Evolutionary conservation across 2,329 filamentous ascomycete species (phyloP).

Genomic region (Cercospora brassicicola): DNA sequence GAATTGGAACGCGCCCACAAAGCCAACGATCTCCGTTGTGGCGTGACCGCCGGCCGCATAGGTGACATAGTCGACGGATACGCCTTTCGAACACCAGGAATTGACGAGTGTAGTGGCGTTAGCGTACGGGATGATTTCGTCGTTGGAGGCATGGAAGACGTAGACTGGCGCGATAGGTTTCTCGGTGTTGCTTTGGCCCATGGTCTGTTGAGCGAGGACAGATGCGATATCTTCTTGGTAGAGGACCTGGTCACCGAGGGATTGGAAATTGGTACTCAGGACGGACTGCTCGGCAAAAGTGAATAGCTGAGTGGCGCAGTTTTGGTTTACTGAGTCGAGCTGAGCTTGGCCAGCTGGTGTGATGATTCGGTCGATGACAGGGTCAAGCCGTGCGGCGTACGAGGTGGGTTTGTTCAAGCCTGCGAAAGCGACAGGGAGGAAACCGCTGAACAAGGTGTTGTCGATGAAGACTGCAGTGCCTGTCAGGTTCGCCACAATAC

Average conservation of each 20-base stretch:
- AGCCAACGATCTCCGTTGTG: conserved; percentile 32
- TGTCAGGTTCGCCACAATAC: conserved; percentile 47
- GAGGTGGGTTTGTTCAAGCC: conserved; percentile 29
- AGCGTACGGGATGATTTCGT: conserved; percentile 37
- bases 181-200: conserved; percentile 29
- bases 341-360: conserved; percentile 26
- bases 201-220: conserved; percentile 26
- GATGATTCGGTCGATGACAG: conserved; percentile 24
- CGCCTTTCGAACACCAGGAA: conserved; percentile 35
- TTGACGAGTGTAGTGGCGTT: conserved; percentile 31
- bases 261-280: conserved; percentile 23
- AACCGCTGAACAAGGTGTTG: conserved; percentile 31
- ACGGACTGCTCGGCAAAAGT: conserved; percentile 30
- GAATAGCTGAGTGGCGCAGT: conserved; percentile 30
- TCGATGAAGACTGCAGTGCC: conserved; percentile 33
- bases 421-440: conserved; percentile 31
- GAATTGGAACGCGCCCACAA: conserved; percentile 30
- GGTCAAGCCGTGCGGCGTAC: conserved; percentile 29
- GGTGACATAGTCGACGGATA: conserved; percentile 32
- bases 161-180: conserved; percentile 34
- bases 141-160: conserved; percentile 32
- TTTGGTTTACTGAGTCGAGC: conserved; percentile 25
- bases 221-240: conserved; percentile 27
- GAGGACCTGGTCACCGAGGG: conserved; percentile 28
- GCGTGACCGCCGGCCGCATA: conserved; percentile 32